These are phyloP conservation scores for Phaeodactylum tricornutum DNA, from an alignment of 108 stramenopile species.

Conservation along the genomic window DNA sequence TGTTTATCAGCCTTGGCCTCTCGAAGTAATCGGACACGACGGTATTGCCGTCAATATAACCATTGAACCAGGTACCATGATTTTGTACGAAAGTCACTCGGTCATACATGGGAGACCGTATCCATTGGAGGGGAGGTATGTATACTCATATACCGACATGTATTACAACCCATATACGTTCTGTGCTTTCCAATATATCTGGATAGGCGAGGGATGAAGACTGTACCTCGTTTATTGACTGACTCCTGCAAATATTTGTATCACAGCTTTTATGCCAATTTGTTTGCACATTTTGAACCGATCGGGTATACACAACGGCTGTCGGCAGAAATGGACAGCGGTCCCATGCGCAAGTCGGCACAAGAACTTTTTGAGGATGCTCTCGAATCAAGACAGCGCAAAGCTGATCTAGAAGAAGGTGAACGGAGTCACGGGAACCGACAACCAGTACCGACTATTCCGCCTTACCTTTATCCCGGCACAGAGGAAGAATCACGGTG, in stretches of 20 bases:
- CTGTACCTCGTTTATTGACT: not conserved
- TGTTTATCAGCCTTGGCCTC: constrained; percentile 71
- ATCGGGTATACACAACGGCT: constrained; percentile 23
- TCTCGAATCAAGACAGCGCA: not conserved
- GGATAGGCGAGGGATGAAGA: no score
- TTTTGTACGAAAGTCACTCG: constrained; percentile 85
- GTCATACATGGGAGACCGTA: constrained; percentile 90
- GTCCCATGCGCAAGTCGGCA: not conserved
- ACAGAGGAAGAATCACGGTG: constrained; percentile 16
- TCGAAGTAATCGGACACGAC: constrained; percentile 87
- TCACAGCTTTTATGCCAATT: constrained; percentile 47
- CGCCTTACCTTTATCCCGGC: constrained; percentile 10
- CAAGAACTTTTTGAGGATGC: not conserved
- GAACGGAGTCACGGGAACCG: not conserved
- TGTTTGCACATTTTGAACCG: constrained; percentile 74
- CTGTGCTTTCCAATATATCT: no score
- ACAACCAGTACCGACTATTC: not conserved
- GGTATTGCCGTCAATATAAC: constrained; percentile 83
- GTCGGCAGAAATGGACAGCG: not conserved
- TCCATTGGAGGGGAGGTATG: constrained; percentile 65
- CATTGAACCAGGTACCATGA: constrained; percentile 84
- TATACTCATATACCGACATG: constrained; percentile 61
- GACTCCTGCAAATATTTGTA: not conserved
- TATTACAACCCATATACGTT: no score
- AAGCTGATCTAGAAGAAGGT: not conserved